Percentiles rank a stretch among this genome's conserved stretches.
phyloP scores from a whole-genome alignment of 495 filamentous ascomycete genomes.

The Neurospora discreta region DNA sequence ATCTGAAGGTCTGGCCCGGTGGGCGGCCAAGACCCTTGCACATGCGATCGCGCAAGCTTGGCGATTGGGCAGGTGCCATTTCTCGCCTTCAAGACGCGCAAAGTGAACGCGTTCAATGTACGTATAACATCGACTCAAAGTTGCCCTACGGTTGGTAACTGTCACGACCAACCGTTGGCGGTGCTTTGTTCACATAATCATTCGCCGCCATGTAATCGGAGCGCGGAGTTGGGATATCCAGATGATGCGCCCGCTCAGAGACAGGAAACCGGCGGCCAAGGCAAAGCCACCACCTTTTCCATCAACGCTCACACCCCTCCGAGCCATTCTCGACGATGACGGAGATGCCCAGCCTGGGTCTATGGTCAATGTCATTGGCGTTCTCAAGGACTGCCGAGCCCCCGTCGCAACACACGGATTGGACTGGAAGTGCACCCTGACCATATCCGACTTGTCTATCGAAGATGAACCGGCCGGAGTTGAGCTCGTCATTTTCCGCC shows the following conservation, averaged over 20 bases:
- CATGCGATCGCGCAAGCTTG: conserved; percentile 4
- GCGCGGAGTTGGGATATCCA: background rate
- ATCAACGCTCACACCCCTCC: conserved; percentile 17
- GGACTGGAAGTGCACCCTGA: conserved; percentile 33
- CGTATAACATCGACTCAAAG: background rate
- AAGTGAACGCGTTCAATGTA: background rate
- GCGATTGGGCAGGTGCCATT: background rate
- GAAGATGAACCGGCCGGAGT: conserved; percentile 18
- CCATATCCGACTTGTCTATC: conserved; percentile 29
- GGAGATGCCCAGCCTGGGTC: conserved; percentile 7
- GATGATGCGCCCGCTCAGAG: background rate
- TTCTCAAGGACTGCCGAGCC: conserved; percentile 36
- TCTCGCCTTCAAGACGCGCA: background rate
- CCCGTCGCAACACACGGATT: conserved; percentile 29
- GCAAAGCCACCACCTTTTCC: conserved; percentile 13
- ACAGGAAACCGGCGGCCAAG: background rate
- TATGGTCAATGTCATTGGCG: conserved; percentile 37
- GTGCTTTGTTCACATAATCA: background rate
- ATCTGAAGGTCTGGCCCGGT: background rate
- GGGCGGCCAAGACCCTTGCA: background rate
- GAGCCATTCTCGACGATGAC: conserved; percentile 22
- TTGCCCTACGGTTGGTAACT: background rate
- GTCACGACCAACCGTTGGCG: background rate
- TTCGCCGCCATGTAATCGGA: background rate
- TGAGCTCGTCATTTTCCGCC: conserved; percentile 32